Evolutionary conservation across 2,329 filamentous ascomycete species (phyloP).

Genomic region (Elsinoe ampelina): DNA sequence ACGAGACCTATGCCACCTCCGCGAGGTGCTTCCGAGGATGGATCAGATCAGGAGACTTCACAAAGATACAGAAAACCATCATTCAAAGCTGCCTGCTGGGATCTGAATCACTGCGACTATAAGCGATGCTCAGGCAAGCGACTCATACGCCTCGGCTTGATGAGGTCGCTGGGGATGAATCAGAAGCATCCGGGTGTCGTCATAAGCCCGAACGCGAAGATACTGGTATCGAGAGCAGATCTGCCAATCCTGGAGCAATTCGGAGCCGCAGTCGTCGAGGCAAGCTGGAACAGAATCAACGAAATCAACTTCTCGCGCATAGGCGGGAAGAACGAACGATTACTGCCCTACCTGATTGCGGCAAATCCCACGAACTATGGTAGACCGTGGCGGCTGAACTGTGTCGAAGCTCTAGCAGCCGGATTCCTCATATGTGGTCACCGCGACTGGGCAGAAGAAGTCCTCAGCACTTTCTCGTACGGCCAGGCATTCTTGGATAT

Average conservation of each 20-base stretch:
- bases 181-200: constrained; percentile 89
- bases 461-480: constrained; percentile 79
- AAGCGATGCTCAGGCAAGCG: constrained; percentile 95
- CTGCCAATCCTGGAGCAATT: constrained; percentile 71
- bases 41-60: constrained; percentile 21
- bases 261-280: constrained; percentile 93
- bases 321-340: constrained; percentile 81
- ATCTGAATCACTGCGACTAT: constrained; percentile 92
- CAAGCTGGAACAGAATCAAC: constrained; percentile 85
- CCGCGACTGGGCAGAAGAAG: constrained; percentile 76
- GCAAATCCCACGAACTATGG: constrained; percentile 98
- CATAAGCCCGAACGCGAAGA: constrained; percentile 90
- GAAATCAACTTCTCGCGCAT: constrained; percentile 89
- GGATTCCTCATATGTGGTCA: constrained; percentile 91
- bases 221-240: constrained; percentile 74
- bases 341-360: constrained; percentile 89
- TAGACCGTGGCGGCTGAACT: constrained; percentile 89
- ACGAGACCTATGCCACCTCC: constrained; percentile 16
- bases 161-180: constrained; percentile 85
- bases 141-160: constrained; percentile 81
- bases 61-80: constrained; percentile 33
- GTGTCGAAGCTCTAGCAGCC: constrained; percentile 86
- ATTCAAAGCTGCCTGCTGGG: constrained; percentile 97
- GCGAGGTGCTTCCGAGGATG: constrained; percentile 17
- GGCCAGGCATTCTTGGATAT: constrained; percentile 84